These are phyloP conservation scores for Suillus brevipes DNA, from an alignment of 768 basidiomycete genomes.

Conservation along the genomic window DNA sequence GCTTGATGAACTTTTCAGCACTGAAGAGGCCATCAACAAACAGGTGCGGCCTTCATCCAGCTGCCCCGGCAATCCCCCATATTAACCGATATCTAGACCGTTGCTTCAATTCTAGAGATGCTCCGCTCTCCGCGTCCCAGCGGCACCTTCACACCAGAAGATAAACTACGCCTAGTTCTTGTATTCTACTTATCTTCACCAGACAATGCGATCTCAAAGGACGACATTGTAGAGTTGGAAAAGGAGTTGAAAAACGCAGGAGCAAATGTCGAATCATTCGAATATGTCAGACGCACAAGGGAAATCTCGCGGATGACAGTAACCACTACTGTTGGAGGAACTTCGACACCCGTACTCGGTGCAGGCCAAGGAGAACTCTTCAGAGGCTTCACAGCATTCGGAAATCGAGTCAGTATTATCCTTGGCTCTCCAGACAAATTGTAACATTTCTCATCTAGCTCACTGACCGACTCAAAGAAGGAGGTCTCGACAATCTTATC, in stretches of 20 bases:
- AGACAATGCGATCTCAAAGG: constrained; percentile 79
- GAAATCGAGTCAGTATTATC: constrained; percentile 67
- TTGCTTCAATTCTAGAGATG: constrained; percentile 79
- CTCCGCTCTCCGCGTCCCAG: constrained; percentile 73
- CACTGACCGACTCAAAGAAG: constrained; percentile 90
- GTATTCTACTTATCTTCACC: constrained; percentile 91
- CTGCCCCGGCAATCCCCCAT: constrained; percentile 1
- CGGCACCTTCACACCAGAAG: constrained; percentile 65
- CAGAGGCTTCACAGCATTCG: constrained; percentile 89
- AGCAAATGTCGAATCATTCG: constrained; percentile 79
- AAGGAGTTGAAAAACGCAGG: constrained; percentile 82
- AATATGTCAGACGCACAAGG: constrained; percentile 87
- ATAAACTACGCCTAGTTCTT: constrained; percentile 93
- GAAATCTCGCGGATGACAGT: constrained; percentile 93
- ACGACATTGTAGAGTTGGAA: constrained; percentile 86
- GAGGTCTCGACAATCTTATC: constrained; percentile 94
- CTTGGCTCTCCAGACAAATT: background rate
- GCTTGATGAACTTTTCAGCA: constrained; percentile 95
- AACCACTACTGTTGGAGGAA: constrained; percentile 57
- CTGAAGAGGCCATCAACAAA: constrained; percentile 87
- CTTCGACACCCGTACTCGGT: constrained; percentile 66
- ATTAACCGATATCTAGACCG: constrained; percentile 48
- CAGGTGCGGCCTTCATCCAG: constrained; percentile 50
- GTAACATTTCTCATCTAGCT: constrained; percentile 50
- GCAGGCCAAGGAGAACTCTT: constrained; percentile 83